These are phyloP conservation scores for Mycena chlorophos DNA, from an alignment of 768 basidiomycete species.

Conservation along the genomic window DNA sequence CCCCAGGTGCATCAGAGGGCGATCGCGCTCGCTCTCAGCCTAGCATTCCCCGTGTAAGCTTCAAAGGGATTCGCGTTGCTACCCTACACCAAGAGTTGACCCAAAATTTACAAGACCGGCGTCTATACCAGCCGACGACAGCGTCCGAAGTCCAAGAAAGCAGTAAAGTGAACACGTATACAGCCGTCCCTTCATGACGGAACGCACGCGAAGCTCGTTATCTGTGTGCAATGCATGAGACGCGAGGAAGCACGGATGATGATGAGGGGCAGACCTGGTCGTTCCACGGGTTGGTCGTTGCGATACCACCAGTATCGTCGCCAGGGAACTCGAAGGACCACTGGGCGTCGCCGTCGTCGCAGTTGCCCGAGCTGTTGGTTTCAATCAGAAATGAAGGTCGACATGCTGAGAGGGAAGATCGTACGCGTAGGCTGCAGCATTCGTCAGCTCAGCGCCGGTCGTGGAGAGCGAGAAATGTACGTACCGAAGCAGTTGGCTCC, in stretches of 20 bases:
- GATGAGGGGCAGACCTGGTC: slow-evolving; percentile 11
- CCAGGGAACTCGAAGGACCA: slow-evolving; percentile 22
- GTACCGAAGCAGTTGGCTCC: slow-evolving; percentile 23
- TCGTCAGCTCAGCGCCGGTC: background rate
- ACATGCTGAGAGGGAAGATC: background rate
- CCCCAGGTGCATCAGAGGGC: too few relatives aligned
- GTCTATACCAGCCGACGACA: too few relatives aligned
- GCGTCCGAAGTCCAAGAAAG: too few relatives aligned
- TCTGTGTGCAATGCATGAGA: background rate
- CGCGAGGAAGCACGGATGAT: background rate
- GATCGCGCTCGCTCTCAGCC: too few relatives aligned
- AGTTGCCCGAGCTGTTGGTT: slow-evolving; percentile 14
- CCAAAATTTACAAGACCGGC: too few relatives aligned
- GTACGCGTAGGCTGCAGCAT: slow-evolving; percentile 7
- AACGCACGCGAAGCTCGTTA: slow-evolving; percentile 20
- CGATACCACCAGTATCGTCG: slow-evolving; percentile 14
- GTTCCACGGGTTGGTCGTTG: slow-evolving; percentile 19
- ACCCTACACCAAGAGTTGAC: too few relatives aligned
- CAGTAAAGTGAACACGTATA: too few relatives aligned
- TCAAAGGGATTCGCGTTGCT: too few relatives aligned
- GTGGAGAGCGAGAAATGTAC: background rate
- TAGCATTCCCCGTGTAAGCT: too few relatives aligned
- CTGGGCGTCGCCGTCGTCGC: slow-evolving; percentile 13
- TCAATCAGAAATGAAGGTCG: background rate
- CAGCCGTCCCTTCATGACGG: slow-evolving; percentile 10